phyloP scores from a whole-genome alignment of 345 rosid genomes.

The Euphorbia pulcherrima region DNA sequence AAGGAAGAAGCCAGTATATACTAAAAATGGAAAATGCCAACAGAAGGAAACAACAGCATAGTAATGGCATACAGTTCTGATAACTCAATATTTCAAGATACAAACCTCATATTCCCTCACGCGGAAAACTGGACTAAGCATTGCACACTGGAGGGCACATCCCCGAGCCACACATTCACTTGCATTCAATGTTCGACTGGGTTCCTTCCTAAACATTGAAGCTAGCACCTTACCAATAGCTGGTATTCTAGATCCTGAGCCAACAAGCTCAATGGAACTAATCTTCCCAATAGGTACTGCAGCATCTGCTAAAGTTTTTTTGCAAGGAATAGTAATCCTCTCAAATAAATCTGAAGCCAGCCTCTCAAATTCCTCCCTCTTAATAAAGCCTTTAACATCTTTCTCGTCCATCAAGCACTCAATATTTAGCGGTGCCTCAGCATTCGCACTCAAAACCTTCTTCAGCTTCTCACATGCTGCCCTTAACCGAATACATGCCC shows the following conservation, averaged over 20 bases:
- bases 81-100: conserved; percentile 10
- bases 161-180: conserved; percentile 69
- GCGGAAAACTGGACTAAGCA: conserved; percentile 56
- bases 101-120: conserved; percentile 59
- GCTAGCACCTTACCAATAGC: conserved; percentile 40
- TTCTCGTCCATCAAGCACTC: conserved; percentile 70
- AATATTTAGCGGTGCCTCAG: conserved; percentile 52
- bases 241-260: conserved; percentile 64
- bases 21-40: background rate
- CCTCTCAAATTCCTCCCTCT: conserved; percentile 59
- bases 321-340: conserved; percentile 42
- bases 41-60: background rate
- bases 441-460: conserved; percentile 61
- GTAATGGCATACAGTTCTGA: background rate
- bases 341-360: conserved; percentile 41
- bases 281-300: conserved; percentile 38
- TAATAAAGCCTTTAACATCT: conserved; percentile 55
- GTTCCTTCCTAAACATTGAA: conserved; percentile 50
- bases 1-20: background rate
- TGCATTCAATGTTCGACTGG: conserved; percentile 50
- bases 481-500: conserved; percentile 47
- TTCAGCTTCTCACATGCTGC: conserved; percentile 58
- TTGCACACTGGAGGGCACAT: conserved; percentile 62
- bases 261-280: conserved; percentile 54
- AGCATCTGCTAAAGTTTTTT: conserved; percentile 46